Conservation (phyloP, 164 flowering plant genomes). For the Nelumbo lutea region DNA sequence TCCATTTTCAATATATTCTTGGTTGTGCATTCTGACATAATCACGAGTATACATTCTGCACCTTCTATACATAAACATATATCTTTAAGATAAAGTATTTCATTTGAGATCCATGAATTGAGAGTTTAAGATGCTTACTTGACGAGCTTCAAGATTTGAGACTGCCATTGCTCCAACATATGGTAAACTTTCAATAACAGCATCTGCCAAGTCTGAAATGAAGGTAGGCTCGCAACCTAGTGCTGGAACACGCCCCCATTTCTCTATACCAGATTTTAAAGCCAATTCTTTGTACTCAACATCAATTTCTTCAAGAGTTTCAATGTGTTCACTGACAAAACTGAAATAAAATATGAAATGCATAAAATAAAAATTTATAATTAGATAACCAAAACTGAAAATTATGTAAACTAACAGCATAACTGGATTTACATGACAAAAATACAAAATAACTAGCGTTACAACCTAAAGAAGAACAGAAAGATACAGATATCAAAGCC, state of each 20-base stretch:
- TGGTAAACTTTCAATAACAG: conserved; percentile 94
- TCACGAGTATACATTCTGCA: neutral
- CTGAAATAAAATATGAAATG: conserved; percentile 34
- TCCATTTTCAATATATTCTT: neutral
- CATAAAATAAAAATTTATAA: conserved; percentile 4
- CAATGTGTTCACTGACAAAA: conserved; percentile 98
- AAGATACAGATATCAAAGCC: neutral
- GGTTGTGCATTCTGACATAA: neutral
- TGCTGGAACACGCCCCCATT: conserved; percentile 98
- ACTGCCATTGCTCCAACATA: conserved; percentile 98
- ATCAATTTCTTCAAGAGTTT: conserved; percentile 96
- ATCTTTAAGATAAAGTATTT: conserved; percentile 2
- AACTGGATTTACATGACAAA: neutral
- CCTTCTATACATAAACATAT: neutral
- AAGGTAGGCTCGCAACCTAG: conserved; percentile 89
- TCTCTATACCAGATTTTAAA: conserved; percentile 78
- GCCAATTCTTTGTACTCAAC: conserved; percentile 98
- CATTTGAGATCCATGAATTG: conserved; percentile 1
- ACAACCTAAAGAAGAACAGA: neutral
- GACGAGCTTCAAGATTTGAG: conserved; percentile 93
- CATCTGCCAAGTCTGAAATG: conserved; percentile 95
- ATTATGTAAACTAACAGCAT: neutral
- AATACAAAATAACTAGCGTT: too few species aligned
- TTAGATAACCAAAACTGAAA: conserved; percentile 1
- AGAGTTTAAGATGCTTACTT: conserved; percentile 35